A percentile compares a stretch with the other conserved stretches of the same genome.
Conservation (phyloP, 768 basidiomycete species). For the Rhizopogon vinicolor region DNA sequence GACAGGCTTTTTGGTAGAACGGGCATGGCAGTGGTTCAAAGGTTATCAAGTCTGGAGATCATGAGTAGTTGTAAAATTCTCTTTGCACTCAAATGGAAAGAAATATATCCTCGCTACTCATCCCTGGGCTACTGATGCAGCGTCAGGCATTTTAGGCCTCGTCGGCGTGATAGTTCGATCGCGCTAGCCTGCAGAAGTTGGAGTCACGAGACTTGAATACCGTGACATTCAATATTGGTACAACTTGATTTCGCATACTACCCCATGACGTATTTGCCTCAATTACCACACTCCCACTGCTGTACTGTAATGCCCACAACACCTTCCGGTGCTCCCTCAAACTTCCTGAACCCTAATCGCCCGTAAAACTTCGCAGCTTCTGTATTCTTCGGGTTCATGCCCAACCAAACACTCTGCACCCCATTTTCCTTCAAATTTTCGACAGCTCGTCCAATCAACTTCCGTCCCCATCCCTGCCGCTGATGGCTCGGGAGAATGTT, state of each 20-base stretch:
- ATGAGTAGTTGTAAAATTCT: no score
- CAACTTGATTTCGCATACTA: no score
- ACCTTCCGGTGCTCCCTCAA: slow-evolving; percentile 46
- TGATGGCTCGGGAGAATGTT: slow-evolving; percentile 66
- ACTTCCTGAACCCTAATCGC: slow-evolving; percentile 53
- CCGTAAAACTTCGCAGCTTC: slow-evolving; percentile 59
- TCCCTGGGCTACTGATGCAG: no score
- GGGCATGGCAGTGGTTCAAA: slow-evolving; percentile 31
- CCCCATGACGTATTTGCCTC: no score
- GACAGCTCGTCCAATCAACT: slow-evolving; percentile 51
- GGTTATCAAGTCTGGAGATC: no score
- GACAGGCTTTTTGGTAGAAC: slow-evolving; percentile 19
- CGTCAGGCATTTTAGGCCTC: no score
- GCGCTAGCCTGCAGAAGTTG: no score
- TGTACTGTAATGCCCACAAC: slow-evolving; percentile 55
- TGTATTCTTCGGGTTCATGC: slow-evolving; percentile 59
- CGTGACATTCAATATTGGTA: no score
- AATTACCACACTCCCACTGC: slow-evolving; percentile 15
- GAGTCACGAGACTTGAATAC: no score
- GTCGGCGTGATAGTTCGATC: no score
- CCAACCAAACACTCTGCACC: slow-evolving; percentile 58
- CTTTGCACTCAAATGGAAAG: no score
- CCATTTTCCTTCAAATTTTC: slow-evolving; percentile 45
- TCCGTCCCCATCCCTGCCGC: slow-evolving; percentile 66
- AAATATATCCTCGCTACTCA: no score